Percentiles rank a stretch among this genome's conserved stretches.
Conservation (phyloP, 768 basidiomycete genomes). For the Rubroboletus pulcherrimus region DNA sequence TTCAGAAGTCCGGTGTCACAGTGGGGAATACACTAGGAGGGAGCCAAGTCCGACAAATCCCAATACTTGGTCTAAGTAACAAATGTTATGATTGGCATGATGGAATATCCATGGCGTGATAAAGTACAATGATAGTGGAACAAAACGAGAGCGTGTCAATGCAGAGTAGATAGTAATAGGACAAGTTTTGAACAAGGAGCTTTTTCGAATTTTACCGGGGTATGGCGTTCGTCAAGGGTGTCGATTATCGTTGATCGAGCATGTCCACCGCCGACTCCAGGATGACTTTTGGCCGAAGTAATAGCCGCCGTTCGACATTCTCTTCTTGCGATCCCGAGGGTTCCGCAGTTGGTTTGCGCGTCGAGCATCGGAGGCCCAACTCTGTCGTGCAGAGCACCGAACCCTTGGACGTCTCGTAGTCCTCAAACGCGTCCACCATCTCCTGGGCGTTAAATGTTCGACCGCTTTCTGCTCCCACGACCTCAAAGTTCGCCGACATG, state of each 20-base stretch:
- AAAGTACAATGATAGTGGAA: slow-evolving; percentile 16
- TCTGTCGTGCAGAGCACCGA: slow-evolving; percentile 67
- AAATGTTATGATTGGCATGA: slow-evolving; percentile 10
- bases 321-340: slow-evolving; percentile 34
- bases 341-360: slow-evolving; percentile 35
- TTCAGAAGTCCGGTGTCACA: background rate
- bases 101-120: slow-evolving; percentile 9
- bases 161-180: background rate
- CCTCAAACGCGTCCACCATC: slow-evolving; percentile 64
- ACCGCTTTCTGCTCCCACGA: slow-evolving; percentile 56
- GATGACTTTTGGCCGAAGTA: slow-evolving; percentile 73
- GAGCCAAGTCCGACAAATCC: background rate
- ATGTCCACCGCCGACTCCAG: slow-evolving; percentile 64
- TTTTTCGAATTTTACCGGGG: background rate
- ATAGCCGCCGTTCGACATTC: slow-evolving; percentile 50
- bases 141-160: background rate
- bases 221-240: background rate
- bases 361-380: slow-evolving; percentile 64
- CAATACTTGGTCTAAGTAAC: background rate
- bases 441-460: slow-evolving; percentile 44
- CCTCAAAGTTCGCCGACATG: slow-evolving; percentile 73
- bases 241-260: slow-evolving; percentile 34
- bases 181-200: background rate
- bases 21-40: background rate
- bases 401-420: slow-evolving; percentile 48